Base-by-base conservation (phyloP, 2,329 filamentous ascomycete species). In the Ophiosphaerella herpotricha region DNA sequence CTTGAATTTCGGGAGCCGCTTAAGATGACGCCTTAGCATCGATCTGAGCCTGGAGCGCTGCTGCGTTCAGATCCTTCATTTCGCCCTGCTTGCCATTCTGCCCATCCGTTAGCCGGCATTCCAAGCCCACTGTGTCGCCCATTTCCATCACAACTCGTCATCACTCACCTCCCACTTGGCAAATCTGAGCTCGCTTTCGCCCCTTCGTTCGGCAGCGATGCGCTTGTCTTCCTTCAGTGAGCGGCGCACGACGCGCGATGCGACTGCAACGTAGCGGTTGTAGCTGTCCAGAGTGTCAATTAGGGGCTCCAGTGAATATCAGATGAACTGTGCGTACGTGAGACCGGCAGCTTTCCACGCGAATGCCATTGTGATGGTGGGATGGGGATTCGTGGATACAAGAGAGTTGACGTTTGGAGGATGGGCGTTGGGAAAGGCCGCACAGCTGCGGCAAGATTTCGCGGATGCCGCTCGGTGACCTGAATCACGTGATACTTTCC, bases 261-360 rank as follows among this genome's bases (percentile, higher is more conserved):
- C 91, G 80, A 99, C 85, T 74, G 92, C 87, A 75, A 99, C 87
- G 87, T 97, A 97, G 82, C 92, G 94, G 88, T 99, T 99, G 90
- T 99, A 99, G 82, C 94, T 99, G 77, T 58, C 43, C 39, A 46
- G 48, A 43, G 14, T 54, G 66, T 68, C 59, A 71, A 65, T 68
- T 61, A 63, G 49, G 46, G 38, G 33, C 54, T 52, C 52, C 39
- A 36, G 54, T 65, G 55, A 43, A 45, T 35, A 41, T 44, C 26
- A 48, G 43, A 43, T 26, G 40, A 23, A 46, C 29, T 54, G 18
- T 42, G 83, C 90, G 78, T 89, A 96, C 92, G 87, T 95, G 76
- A 97, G 83, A 80, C 94, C 94, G 77, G 94, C 90, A 75, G 92
- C 86, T 89, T 97, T 97, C 94, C 93, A 99, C 76, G 92, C 90